These are phyloP conservation scores for Cyberlindnera mycetangii DNA, from an alignment of 805 yeast species.

Conservation along the genomic window DNA sequence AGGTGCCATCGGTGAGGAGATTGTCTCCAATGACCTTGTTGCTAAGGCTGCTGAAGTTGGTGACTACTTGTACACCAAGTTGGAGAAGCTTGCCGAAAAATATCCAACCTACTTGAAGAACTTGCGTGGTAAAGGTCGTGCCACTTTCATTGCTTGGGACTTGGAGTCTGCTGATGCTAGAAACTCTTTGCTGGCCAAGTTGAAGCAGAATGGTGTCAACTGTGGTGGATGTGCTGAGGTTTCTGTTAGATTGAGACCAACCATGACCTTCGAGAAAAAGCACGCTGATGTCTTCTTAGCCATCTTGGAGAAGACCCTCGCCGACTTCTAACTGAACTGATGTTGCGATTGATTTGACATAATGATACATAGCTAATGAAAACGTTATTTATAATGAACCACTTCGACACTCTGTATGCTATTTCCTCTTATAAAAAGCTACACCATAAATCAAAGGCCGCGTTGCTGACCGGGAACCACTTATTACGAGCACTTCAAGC, in stretches of 20 bases:
- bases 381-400: neutral
- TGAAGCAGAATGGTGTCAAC: constrained; percentile 68
- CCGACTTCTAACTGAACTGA: constrained; percentile 20
- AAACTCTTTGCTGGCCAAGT: constrained; percentile 55
- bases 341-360: neutral
- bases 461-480: neutral
- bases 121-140: constrained; percentile 73
- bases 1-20: constrained; percentile 67
- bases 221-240: constrained; percentile 83
- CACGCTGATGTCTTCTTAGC: constrained; percentile 69
- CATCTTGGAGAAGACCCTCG: constrained; percentile 35
- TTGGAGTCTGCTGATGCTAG: constrained; percentile 51
- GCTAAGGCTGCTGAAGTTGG: constrained; percentile 60
- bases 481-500: too few relatives aligned
- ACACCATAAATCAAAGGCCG: neutral
- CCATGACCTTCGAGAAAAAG: constrained; percentile 72
- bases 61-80: constrained; percentile 55
- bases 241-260: constrained; percentile 79
- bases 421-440: too few relatives aligned
- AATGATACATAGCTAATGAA: neutral
- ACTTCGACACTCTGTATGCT: too few relatives aligned
- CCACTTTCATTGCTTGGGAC: constrained; percentile 84
- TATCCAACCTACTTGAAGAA: constrained; percentile 52
- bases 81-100: constrained; percentile 48
- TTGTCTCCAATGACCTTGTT: constrained; percentile 57